A percentile compares a stretch with the other conserved stretches of the same genome.
Conservation (phyloP, 768 basidiomycete genomes). For the Pleurotus platypus region DNA sequence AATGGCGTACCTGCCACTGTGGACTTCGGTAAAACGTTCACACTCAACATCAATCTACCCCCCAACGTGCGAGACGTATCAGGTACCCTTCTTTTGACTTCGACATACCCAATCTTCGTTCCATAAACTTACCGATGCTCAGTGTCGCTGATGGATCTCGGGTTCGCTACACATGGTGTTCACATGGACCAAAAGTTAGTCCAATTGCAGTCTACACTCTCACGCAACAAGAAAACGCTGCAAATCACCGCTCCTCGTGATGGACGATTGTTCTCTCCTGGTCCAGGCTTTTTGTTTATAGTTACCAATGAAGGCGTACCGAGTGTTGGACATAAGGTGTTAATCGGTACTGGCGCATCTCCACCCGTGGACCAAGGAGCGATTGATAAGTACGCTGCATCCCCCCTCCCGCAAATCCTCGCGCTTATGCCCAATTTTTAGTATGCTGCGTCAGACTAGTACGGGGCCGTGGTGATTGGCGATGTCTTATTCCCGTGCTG, state of each 20-base stretch:
- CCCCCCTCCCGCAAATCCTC: background rate
- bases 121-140: background rate
- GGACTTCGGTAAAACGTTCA: constrained; percentile 32
- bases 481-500: no score
- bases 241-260: constrained; percentile 31
- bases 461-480: no score
- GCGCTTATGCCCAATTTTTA: background rate
- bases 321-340: constrained; percentile 24
- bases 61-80: constrained; percentile 19
- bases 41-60: constrained; percentile 30
- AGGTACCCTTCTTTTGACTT: constrained; percentile 17
- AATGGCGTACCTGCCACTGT: constrained; percentile 32
- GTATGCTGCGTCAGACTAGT: constrained; percentile 1
- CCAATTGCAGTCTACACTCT: constrained; percentile 29
- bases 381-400: background rate
- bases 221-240: constrained; percentile 26
- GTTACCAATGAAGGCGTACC: constrained; percentile 33
- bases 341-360: constrained; percentile 33
- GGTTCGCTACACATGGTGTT: constrained; percentile 39
- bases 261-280: constrained; percentile 36
- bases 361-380: constrained; percentile 26
- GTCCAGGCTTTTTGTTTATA: constrained; percentile 30
- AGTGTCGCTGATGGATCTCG: constrained; percentile 38
- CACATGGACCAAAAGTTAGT: constrained; percentile 36
- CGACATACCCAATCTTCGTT: background rate